Evolutionary conservation across 2,329 filamentous ascomycete species (phyloP).

Genomic region (Phialophora verrucosa): DNA sequence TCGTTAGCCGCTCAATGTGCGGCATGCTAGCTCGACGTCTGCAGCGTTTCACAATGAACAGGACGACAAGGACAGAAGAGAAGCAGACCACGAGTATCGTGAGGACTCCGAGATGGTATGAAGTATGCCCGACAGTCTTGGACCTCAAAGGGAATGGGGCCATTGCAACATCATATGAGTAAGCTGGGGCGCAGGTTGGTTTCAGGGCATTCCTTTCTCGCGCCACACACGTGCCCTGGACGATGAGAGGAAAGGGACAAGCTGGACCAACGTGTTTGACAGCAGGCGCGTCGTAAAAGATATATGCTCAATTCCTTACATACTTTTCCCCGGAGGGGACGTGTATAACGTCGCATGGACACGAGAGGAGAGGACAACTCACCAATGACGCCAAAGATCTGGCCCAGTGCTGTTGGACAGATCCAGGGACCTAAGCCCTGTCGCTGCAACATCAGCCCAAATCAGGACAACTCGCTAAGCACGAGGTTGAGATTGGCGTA

Average conservation of each 20-base stretch:
- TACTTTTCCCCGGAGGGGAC: slow-evolving; percentile 4
- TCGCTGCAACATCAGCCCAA: slow-evolving; percentile 8
- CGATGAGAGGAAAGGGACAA: neutral
- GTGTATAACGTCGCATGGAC: slow-evolving; percentile 18
- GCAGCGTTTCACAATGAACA: neutral
- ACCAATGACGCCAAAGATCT: slow-evolving; percentile 14
- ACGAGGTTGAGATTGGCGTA: slow-evolving; percentile 9
- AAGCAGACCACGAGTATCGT: slow-evolving; percentile 11
- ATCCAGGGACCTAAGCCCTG: slow-evolving; percentile 12
- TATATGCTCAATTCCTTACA: slow-evolving; percentile 6
- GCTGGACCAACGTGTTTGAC: slow-evolving; percentile 8
- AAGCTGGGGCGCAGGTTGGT: slow-evolving; percentile 1
- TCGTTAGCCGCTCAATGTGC: neutral
- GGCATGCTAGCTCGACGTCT: neutral
- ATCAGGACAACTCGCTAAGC: slow-evolving; percentile 3
- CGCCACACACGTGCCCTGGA: neutral
- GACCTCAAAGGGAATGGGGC: slow-evolving; percentile 5
- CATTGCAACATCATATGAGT: slow-evolving; percentile 14
- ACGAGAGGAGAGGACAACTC: slow-evolving; percentile 6
- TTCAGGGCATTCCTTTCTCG: slow-evolving; percentile 9
- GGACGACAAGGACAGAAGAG: neutral
- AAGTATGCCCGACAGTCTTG: slow-evolving; percentile 1
- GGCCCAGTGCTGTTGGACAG: slow-evolving; percentile 12
- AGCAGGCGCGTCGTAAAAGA: neutral
- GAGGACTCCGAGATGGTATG: slow-evolving; percentile 1